phyloP scores from a whole-genome alignment of 2,329 filamentous ascomycete genomes.

The Mariannaea sp. region DNA sequence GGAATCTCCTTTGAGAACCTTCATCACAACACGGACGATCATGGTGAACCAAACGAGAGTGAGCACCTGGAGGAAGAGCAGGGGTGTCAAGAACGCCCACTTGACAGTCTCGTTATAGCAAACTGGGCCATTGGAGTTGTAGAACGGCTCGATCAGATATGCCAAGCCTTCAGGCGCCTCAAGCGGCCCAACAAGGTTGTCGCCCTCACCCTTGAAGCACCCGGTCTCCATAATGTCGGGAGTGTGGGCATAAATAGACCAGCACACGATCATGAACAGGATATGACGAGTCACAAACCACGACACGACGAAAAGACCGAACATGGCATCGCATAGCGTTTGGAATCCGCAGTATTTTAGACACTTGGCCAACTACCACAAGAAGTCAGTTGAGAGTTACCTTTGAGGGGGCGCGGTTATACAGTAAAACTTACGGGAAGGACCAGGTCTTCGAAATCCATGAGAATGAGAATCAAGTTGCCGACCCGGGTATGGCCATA shows the following conservation, averaged over 20 bases:
- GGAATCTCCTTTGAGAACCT: constrained; percentile 74
- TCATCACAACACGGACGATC: constrained; percentile 81
- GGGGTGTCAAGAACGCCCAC: constrained; percentile 75
- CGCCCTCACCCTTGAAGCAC: constrained; percentile 69
- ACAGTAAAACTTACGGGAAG: constrained; percentile 73
- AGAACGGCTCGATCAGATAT: constrained; percentile 76
- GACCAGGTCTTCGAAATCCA: constrained; percentile 90
- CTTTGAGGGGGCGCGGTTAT: constrained; percentile 73
- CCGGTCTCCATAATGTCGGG: constrained; percentile 53
- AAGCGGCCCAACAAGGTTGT: constrained; percentile 60
- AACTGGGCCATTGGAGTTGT: constrained; percentile 70
- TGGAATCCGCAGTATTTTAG: constrained; percentile 86
- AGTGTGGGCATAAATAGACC: constrained; percentile 56
- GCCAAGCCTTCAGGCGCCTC: constrained; percentile 55
- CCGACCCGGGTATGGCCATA: constrained; percentile 87
- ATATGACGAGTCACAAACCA: constrained; percentile 88
- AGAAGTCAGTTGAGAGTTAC: constrained; percentile 57
- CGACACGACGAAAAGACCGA: constrained; percentile 81
- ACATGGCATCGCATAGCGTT: constrained; percentile 77
- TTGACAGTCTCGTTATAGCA: constrained; percentile 80
- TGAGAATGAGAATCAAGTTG: constrained; percentile 83
- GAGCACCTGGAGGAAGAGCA: constrained; percentile 79
- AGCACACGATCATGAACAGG: constrained; percentile 78
- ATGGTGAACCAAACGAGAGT: constrained; percentile 88
- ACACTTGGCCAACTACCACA: constrained; percentile 83